Conservation (phyloP, 1,284 basidiomycete species). For the Fomes fomentarius region DNA sequence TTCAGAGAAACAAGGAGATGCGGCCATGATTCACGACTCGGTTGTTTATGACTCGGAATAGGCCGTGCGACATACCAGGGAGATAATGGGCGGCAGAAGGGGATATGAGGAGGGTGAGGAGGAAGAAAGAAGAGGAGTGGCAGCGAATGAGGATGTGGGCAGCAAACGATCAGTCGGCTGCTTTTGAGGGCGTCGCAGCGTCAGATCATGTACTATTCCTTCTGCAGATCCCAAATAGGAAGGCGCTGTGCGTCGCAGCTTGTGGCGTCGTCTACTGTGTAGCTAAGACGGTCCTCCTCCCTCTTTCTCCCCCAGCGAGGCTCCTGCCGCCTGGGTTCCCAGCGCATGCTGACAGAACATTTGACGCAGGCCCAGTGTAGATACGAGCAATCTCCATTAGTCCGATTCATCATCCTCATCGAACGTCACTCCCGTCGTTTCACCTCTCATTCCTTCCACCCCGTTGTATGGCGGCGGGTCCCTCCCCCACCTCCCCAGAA, state of each 20-base stretch:
- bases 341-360: background rate
- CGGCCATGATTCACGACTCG: background rate
- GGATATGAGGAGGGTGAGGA: background rate
- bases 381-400: conserved; percentile 4
- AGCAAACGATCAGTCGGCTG: background rate
- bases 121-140: background rate
- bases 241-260: background rate
- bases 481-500: conserved; percentile 69
- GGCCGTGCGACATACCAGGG: background rate
- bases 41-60: background rate
- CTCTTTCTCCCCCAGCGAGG: background rate
- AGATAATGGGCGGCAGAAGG: background rate
- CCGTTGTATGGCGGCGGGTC: conserved; percentile 65
- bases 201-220: background rate
- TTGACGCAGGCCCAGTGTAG: background rate
- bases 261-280: background rate
- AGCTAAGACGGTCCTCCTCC: background rate
- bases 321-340: background rate
- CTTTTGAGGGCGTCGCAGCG: background rate
- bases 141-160: background rate
- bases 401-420: conserved; percentile 35
- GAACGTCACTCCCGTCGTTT: conserved; percentile 36
- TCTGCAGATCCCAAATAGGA: background rate
- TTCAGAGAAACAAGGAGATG: too few relatives aligned
- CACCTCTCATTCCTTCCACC: conserved; percentile 45